Conservation (phyloP, 2,329 filamentous ascomycete species). For the Epichloe bromicola region DNA sequence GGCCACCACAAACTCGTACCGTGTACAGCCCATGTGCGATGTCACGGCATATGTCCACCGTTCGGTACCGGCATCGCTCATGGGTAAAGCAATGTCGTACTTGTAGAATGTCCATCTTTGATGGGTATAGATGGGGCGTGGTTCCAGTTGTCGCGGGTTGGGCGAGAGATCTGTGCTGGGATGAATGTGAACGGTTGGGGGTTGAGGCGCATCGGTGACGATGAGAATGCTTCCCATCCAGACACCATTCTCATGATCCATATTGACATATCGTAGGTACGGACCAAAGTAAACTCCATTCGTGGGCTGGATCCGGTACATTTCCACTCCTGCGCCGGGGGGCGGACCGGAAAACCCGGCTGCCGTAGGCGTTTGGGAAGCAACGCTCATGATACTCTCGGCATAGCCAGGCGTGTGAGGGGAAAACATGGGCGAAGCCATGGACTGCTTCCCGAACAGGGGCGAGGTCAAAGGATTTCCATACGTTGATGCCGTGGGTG, state of each 20-base stretch:
- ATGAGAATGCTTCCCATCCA: constrained; percentile 93
- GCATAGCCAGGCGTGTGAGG: constrained; percentile 76
- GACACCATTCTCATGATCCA: constrained; percentile 81
- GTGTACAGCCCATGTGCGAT: constrained; percentile 90
- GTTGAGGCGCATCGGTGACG: constrained; percentile 80
- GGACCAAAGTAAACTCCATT: constrained; percentile 98
- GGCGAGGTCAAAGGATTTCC: constrained; percentile 62
- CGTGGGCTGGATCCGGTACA: constrained; percentile 86
- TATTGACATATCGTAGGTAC: constrained; percentile 90
- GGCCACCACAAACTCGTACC: constrained; percentile 93
- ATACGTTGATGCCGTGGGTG: constrained; percentile 66
- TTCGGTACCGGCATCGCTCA: constrained; percentile 68
- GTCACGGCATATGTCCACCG: constrained; percentile 98
- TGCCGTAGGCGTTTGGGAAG: constrained; percentile 58
- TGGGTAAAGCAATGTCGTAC: constrained; percentile 80
- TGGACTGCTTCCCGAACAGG: constrained; percentile 39
- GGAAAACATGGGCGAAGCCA: constrained; percentile 72
- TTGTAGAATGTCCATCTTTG: constrained; percentile 94
- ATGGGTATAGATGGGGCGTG: constrained; percentile 73
- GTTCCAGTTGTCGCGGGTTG: constrained; percentile 76
- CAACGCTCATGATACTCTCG: constrained; percentile 73
- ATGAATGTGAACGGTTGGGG: constrained; percentile 92
- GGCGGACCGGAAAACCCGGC: constrained; percentile 84
- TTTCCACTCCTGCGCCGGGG: constrained; percentile 79
- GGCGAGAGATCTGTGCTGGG: constrained; percentile 81